A percentile compares a stretch with the other conserved stretches of the same genome.
These are phyloP conservation scores for Santalum album DNA, from an alignment of 164 flowering plant species.

Conservation along the genomic window DNA sequence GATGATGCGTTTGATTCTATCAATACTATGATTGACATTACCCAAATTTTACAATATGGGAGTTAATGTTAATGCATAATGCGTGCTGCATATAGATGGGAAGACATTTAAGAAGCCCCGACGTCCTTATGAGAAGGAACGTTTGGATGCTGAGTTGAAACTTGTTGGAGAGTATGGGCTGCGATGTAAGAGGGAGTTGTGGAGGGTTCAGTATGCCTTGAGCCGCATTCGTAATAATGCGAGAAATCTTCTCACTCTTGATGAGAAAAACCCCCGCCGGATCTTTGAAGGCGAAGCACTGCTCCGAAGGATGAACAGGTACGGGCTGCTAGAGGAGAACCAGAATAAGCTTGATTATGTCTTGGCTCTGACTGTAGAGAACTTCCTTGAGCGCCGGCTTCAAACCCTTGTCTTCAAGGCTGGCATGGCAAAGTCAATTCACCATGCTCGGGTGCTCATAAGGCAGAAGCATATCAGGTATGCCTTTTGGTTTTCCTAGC, in stretches of 20 bases:
- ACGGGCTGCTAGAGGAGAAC: conserved; percentile 59
- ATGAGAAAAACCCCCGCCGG: conserved; percentile 52
- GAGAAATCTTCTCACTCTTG: conserved; percentile 52
- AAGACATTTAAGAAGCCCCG: conserved; percentile 64
- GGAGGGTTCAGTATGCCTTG: conserved; percentile 61
- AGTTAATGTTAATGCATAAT: not conserved
- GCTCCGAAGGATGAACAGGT: conserved; percentile 53
- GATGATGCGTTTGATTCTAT: too few relatives aligned
- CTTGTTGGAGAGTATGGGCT: conserved; percentile 67
- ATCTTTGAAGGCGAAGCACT: conserved; percentile 67
- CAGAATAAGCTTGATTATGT: conserved; percentile 75
- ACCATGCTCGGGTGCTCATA: conserved; percentile 58
- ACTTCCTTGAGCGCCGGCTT: conserved; percentile 59
- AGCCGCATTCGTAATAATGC: conserved; percentile 61
- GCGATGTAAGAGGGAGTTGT: conserved; percentile 56
- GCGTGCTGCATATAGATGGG: conserved; percentile 41
- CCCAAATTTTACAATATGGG: too few relatives aligned
- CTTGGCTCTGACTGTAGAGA: conserved; percentile 61
- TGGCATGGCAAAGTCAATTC: conserved; percentile 65
- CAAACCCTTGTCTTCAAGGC: conserved; percentile 64
- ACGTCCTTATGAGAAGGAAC: conserved; percentile 64
- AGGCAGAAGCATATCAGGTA: conserved; percentile 62
- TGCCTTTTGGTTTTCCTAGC: too few relatives aligned
- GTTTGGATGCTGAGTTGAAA: conserved; percentile 57
- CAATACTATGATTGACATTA: too few relatives aligned